These are phyloP conservation scores for Wilcoxina mikolae DNA, from an alignment of 495 filamentous ascomycete species.

Conservation along the genomic window DNA sequence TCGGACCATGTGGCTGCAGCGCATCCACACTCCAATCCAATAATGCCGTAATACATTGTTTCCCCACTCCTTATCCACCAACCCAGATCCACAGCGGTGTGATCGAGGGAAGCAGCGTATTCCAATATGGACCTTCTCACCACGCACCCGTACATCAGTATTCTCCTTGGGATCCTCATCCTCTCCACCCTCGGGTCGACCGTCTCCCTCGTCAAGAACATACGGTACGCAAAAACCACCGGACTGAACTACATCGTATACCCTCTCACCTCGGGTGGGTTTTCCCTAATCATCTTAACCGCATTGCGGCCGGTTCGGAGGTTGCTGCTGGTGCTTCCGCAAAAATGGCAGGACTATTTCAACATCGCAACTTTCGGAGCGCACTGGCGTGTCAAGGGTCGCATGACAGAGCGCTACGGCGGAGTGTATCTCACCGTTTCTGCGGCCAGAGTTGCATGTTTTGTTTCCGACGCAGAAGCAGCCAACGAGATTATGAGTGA, in stretches of 20 bases:
- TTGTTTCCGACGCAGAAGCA: not conserved
- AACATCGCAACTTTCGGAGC: not conserved
- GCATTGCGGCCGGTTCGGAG: not conserved
- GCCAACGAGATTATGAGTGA: not conserved
- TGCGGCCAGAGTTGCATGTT: not conserved
- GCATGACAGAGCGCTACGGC: not conserved
- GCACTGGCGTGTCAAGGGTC: not conserved
- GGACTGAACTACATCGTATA: not conserved
- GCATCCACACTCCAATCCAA: too few relatives aligned
- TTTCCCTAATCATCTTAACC: not conserved
- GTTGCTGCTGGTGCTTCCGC: not conserved
- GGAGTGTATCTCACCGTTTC: not conserved
- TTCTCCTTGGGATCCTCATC: not conserved
- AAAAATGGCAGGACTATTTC: not conserved
- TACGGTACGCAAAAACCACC: not conserved
- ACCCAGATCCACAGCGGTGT: not conserved
- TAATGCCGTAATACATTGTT: too few relatives aligned
- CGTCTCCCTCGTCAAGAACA: not conserved
- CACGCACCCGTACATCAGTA: not conserved
- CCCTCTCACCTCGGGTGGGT: not conserved
- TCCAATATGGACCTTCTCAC: not conserved
- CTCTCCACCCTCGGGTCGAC: not conserved
- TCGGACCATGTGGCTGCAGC: too few relatives aligned
- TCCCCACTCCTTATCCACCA: not conserved
- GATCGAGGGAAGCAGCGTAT: not conserved